phyloP scores from a whole-genome alignment of 495 filamentous ascomycete species.

The Terfezia boudieri region DNA sequence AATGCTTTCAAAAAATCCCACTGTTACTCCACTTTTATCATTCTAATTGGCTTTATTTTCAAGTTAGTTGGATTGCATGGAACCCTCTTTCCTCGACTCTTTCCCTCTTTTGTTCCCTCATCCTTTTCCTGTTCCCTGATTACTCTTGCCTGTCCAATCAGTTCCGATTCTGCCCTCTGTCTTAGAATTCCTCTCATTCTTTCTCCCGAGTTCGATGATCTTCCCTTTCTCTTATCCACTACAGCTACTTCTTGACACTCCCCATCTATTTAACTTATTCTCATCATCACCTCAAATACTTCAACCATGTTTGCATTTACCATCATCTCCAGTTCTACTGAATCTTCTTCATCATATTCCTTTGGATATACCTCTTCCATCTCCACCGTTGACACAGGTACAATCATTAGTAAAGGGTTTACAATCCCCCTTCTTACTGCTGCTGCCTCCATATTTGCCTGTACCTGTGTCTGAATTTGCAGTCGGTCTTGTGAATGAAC shows the following conservation, averaged over 20 bases:
- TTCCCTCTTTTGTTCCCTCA: too few species aligned
- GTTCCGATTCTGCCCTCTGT: not conserved
- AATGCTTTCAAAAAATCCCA: not conserved
- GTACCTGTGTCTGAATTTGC: too few species aligned
- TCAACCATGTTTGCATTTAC: not conserved
- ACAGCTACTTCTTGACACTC: not conserved
- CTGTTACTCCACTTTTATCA: not conserved
- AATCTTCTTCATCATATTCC: not conserved
- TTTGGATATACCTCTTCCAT: not conserved
- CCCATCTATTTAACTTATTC: not conserved
- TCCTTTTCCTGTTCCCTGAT: not conserved
- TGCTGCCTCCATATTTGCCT: too few species aligned
- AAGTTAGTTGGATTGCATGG: too few species aligned
- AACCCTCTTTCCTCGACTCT: not conserved
- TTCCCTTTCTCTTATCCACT: not conserved
- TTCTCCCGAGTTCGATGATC: not conserved
- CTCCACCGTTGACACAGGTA: not conserved
- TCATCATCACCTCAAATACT: not conserved
- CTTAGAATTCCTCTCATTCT: not conserved
- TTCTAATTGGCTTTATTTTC: not conserved
- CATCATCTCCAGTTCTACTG: not conserved
- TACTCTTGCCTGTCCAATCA: not conserved
- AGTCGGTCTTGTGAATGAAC: not conserved
- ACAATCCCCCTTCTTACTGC: not conserved
- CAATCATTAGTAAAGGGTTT: not conserved